Evolutionary conservation across 1,284 basidiomycete species (phyloP).

Genomic region (Gomphus bonarii): DNA sequence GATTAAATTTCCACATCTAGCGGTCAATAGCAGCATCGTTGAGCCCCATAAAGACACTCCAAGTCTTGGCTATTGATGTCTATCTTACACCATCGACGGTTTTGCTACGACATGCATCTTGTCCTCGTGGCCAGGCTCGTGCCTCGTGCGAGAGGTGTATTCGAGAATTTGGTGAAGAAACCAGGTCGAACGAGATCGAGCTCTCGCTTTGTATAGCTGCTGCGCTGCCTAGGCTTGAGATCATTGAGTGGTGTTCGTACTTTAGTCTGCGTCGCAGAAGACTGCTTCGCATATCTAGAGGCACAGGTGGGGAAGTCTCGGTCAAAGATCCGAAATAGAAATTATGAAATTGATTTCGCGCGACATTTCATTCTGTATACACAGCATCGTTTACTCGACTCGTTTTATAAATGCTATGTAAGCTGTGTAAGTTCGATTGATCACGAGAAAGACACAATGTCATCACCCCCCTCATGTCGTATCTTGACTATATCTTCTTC

Average conservation of each 20-base stretch:
- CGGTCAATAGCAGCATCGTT: conserved; percentile 1
- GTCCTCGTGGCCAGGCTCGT: not conserved
- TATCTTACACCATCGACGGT: conserved; percentile 8
- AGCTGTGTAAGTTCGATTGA: not conserved
- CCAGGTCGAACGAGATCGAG: conserved; percentile 2
- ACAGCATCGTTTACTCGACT: not conserved
- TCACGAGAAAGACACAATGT: not conserved
- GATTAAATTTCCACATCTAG: not conserved
- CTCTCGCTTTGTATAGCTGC: conserved; percentile 4
- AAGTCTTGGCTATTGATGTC: conserved; percentile 2
- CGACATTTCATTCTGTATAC: not conserved
- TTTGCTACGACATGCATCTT: conserved; percentile 9
- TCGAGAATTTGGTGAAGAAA: not conserved
- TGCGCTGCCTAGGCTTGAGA: not conserved
- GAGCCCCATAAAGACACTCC: not conserved
- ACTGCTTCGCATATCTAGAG: not conserved
- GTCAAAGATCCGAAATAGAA: not conserved
- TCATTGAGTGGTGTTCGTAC: conserved; percentile 9
- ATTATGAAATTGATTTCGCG: not conserved
- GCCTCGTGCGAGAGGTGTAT: conserved; percentile 3
- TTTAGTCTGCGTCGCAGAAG: conserved; percentile 1
- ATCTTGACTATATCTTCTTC: conserved; percentile 40
- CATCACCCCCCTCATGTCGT: conserved; percentile 23
- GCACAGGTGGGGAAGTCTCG: not conserved
- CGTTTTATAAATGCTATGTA: not conserved